phyloP scores from a whole-genome alignment of 1,284 basidiomycete genomes.

The Rhodotorula sp. region DNA sequence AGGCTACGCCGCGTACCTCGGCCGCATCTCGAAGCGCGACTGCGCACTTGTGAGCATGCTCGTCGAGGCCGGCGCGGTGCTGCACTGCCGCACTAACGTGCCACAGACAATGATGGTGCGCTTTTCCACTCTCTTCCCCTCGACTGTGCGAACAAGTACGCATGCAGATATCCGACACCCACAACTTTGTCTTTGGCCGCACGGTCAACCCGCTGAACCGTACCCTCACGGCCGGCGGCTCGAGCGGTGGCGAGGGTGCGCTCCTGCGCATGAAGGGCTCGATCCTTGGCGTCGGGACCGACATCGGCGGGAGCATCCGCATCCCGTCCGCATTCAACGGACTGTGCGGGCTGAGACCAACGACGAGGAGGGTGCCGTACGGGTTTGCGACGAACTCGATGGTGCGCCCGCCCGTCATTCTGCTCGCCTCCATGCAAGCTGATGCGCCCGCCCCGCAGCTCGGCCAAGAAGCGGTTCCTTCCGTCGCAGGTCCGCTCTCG shows the following conservation, averaged over 20 bases:
- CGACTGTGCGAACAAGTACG: too few relatives aligned
- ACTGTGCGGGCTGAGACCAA: slow-evolving; percentile 18
- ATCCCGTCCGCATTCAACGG: slow-evolving; percentile 19
- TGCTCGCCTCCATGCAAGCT: neutral
- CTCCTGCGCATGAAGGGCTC: slow-evolving; percentile 62
- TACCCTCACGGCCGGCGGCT: slow-evolving; percentile 56
- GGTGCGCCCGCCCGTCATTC: slow-evolving; percentile 15
- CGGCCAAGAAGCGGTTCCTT: slow-evolving; percentile 46
- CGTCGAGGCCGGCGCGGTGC: neutral
- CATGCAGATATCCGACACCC: slow-evolving; percentile 28
- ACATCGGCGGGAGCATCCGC: slow-evolving; percentile 47
- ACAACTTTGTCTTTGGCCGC: slow-evolving; percentile 47
- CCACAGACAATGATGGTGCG: slow-evolving; percentile 2
- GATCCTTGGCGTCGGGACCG: slow-evolving; percentile 61
- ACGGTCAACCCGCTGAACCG: slow-evolving; percentile 57
- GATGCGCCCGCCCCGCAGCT: neutral
- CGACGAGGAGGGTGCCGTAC: slow-evolving; percentile 12
- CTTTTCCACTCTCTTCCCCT: neutral
- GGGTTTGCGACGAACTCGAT: slow-evolving; percentile 14
- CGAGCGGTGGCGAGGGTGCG: slow-evolving; percentile 62
- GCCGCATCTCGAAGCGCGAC: slow-evolving; percentile 6
- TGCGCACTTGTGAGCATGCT: slow-evolving; percentile 1
- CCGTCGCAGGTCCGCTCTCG: slow-evolving; percentile 49
- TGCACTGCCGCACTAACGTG: slow-evolving; percentile 6
- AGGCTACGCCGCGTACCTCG: slow-evolving; percentile 7